phyloP scores from a whole-genome alignment of 495 filamentous ascomycete species.

The Amniculicola lignicola region DNA sequence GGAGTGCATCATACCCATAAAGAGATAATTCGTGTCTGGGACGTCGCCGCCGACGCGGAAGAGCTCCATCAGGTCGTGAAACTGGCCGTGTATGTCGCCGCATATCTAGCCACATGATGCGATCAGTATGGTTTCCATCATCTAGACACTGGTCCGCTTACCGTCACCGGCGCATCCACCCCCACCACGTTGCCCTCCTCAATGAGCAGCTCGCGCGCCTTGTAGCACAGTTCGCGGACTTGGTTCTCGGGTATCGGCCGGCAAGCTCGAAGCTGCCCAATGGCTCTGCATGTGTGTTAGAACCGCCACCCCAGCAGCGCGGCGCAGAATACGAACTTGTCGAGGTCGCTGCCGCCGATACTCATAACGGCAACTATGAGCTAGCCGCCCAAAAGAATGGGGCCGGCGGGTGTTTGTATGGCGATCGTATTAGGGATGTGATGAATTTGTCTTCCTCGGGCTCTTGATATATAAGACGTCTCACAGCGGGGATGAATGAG shows the following conservation, averaged over 20 bases:
- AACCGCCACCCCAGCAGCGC: not conserved
- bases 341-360: constrained; percentile 34
- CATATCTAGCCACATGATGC: constrained; percentile 69
- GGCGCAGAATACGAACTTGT: constrained; percentile 17
- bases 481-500: not conserved
- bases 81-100: constrained; percentile 79
- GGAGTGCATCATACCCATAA: constrained; percentile 46
- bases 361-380: constrained; percentile 26
- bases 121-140: not conserved
- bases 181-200: constrained; percentile 98
- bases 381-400: constrained; percentile 4
- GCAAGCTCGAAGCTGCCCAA: constrained; percentile 89
- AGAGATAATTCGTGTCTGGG: constrained; percentile 98
- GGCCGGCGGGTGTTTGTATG: not conserved
- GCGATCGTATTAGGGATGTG: too few relatives aligned
- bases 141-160: constrained; percentile 31
- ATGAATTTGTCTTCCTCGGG: too few relatives aligned
- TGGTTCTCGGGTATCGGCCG: constrained; percentile 93
- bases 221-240: constrained; percentile 95
- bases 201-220: constrained; percentile 91
- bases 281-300: constrained; percentile 59
- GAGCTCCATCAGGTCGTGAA: constrained; percentile 97
- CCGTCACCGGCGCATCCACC: constrained; percentile 91
- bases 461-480: too few relatives aligned
- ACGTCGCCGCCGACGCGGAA: constrained; percentile 94